Percentiles rank a stretch among this genome's conserved stretches.
These are phyloP conservation scores for Plasmodium relictum DNA, from an alignment of 169 alveolate genomes.

Conservation along the genomic window DNA sequence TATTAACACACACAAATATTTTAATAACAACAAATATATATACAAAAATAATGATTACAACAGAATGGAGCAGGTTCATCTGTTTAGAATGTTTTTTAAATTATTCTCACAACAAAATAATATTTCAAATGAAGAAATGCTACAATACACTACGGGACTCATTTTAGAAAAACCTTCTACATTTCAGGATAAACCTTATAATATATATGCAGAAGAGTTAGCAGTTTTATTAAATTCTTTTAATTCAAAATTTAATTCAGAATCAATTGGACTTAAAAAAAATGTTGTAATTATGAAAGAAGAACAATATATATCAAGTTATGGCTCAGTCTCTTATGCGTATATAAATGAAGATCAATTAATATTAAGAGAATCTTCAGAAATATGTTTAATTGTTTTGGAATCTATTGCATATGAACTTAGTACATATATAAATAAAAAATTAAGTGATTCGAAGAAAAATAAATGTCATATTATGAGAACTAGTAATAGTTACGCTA, in stretches of 20 bases:
- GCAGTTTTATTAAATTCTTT: constrained; percentile 66
- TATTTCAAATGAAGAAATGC: constrained; percentile 52
- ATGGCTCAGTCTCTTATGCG: constrained; percentile 19
- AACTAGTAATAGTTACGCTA: constrained; percentile 30
- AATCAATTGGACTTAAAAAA: constrained; percentile 22
- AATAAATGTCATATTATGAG: constrained; percentile 31
- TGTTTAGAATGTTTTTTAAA: constrained; percentile 58
- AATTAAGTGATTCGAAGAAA: not conserved
- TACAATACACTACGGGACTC: constrained; percentile 45
- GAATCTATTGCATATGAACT: constrained; percentile 45
- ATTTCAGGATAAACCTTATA: not conserved
- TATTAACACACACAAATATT: constrained; percentile 16
- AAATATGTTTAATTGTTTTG: constrained; percentile 42
- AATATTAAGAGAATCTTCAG: constrained; percentile 39
- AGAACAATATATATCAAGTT: constrained; percentile 9
- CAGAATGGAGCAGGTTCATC: constrained; percentile 69
- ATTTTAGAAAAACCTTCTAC: not conserved
- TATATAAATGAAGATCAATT: constrained; percentile 25
- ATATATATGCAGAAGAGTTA: constrained; percentile 63
- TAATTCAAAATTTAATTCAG: constrained; percentile 31
- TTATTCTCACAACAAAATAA: constrained; percentile 10
- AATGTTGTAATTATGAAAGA: constrained; percentile 20
- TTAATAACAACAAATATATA: constrained; percentile 29
- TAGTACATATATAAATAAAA: constrained; percentile 27
- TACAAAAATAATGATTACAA: constrained; percentile 45